Evolutionary conservation across 345 rosid species (phyloP).

Genomic region (Eucalyptus albens): DNA sequence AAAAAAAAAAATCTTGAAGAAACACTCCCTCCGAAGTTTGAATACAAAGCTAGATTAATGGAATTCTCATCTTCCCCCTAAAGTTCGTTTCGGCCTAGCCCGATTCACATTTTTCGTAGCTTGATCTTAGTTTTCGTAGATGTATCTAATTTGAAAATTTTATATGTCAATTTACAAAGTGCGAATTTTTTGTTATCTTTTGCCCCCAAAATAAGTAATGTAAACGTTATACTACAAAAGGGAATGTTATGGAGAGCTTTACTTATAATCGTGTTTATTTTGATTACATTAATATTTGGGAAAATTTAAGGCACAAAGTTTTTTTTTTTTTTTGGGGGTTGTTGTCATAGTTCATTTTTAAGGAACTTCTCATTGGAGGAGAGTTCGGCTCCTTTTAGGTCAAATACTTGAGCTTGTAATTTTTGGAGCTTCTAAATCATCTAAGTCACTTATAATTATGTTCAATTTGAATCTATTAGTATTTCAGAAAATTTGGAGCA

Average conservation of each 20-base stretch:
- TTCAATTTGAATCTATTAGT: neutral
- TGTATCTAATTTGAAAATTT: neutral
- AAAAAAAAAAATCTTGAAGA: neutral
- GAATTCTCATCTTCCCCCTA: neutral
- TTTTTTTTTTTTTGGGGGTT: no score
- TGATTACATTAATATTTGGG: neutral
- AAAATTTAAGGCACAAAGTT: neutral
- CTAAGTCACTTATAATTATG: neutral
- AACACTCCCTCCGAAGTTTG: neutral
- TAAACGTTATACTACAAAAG: neutral
- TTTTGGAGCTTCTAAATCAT: neutral
- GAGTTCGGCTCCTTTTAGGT: neutral
- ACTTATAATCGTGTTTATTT: neutral
- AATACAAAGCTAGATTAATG: neutral
- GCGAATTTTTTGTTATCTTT: neutral
- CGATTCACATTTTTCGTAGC: neutral
- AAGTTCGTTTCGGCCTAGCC: neutral
- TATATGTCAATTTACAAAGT: neutral
- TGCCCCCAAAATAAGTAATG: neutral
- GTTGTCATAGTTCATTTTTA: neutral
- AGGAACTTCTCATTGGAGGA: neutral
- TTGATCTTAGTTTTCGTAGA: neutral
- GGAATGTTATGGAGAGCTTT: neutral
- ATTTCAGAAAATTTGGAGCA: neutral
- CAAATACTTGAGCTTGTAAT: neutral